Evolutionary conservation across 2,329 filamentous ascomycete genomes (phyloP), one percentile per base, ranked within the genome.

Genomic region (Metarhizium brunneum): DNA sequence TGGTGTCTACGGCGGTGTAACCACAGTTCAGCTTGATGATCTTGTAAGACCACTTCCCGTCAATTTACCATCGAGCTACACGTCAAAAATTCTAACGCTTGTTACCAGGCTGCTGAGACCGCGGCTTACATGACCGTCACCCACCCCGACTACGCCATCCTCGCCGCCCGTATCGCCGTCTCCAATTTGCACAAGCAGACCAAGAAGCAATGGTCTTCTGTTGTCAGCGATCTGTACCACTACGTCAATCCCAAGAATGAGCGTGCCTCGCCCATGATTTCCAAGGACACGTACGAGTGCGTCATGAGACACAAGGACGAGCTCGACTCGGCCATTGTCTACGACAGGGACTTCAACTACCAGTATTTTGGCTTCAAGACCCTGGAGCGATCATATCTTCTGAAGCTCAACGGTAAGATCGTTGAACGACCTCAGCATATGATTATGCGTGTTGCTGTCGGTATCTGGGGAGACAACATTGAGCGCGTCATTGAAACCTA

Each of bases 341-440:
- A 97, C 68, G 94, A 99, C 77, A 88, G 94, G 64, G 94, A 99
- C 72, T 99, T 99, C 83, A 96, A 97, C 83, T 99, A 99, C 80
- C 94, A 99, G 78, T 99, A 95, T 78, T 99, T 99, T 68, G 94
- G 94, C 61, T 99, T 99, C 85, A 99, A 99, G 84, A 99, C 94
- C 7, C 80, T 99, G 43, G 94, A 99, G 80, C 87, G 94, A 58
- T 99, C 94, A 68, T 99, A 99, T 69, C 86, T 99, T 53, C 86
- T 99, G 63, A 92, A 95, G 70, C 88, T 97, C 62, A 83, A 96
- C 66, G 92, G 91, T 71, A 95, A 96, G 77, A 90, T 97, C 69
- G 92, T 92, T 53, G 94, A 99, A 79, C 86, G 94, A 66, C 94
- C 94, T 48, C 94, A 99, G 76, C 94, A 99, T 78, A 94, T 99